Evolutionary conservation across 202 grass and related monocot genomes (phyloP).

Genomic region (Bolboschoenoplectus hybrid): DNA sequence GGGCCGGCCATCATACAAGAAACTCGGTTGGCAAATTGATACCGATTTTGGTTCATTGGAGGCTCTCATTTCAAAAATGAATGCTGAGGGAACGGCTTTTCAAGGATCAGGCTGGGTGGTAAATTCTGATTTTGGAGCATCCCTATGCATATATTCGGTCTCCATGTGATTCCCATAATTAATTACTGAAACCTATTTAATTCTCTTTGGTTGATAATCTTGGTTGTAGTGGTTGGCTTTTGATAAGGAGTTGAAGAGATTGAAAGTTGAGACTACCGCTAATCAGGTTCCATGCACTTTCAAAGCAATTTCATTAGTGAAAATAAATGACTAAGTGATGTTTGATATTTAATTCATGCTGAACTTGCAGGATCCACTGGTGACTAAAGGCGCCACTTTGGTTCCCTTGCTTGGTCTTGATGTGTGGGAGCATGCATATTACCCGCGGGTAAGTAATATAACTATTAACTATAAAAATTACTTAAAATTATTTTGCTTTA

Average conservation of each 20-base stretch:
- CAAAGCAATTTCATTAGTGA: slow-evolving; percentile 21
- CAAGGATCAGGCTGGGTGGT: slow-evolving; percentile 65
- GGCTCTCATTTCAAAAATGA: slow-evolving; percentile 41
- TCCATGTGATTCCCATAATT: neutral
- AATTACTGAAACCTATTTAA: neutral
- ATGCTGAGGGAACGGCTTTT: slow-evolving; percentile 49
- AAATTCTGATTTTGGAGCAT: slow-evolving; percentile 20
- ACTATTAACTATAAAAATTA: neutral
- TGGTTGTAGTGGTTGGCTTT: slow-evolving; percentile 58
- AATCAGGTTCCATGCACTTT: slow-evolving; percentile 43
- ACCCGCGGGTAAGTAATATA: neutral
- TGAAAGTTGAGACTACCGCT: slow-evolving; percentile 49
- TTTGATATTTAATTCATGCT: slow-evolving; percentile 31
- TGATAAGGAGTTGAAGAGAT: slow-evolving; percentile 47
- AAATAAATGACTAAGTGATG: neutral
- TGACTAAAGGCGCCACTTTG: slow-evolving; percentile 47
- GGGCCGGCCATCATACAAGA: slow-evolving; percentile 34
- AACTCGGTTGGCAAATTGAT: slow-evolving; percentile 50
- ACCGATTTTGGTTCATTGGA: slow-evolving; percentile 47
- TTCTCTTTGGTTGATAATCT: slow-evolving; percentile 17
- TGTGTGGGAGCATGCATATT: slow-evolving; percentile 59
- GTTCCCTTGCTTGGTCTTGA: slow-evolving; percentile 54
- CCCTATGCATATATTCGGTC: neutral
- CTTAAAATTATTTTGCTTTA: neutral
- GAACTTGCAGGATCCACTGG: slow-evolving; percentile 44